A percentile compares a stretch with the other conserved stretches of the same genome.
phyloP scores from a whole-genome alignment of 1,284 basidiomycete genomes.

The Stygiomarasmius scandens region DNA sequence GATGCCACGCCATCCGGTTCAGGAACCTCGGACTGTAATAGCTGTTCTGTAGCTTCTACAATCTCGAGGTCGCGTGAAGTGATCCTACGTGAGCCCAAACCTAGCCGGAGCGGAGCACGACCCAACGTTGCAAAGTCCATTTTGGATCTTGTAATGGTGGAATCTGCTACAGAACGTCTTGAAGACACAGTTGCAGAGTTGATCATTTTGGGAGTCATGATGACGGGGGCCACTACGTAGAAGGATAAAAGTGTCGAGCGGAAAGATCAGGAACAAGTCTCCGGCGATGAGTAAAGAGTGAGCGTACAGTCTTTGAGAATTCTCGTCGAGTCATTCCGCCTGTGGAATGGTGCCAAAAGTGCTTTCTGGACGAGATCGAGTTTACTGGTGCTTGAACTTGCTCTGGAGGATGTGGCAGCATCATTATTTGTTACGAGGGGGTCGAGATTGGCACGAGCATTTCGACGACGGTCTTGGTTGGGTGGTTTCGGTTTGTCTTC shows the following conservation, averaged over 20 bases:
- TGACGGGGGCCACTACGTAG: slow-evolving; percentile 83
- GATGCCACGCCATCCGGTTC: slow-evolving; percentile 64
- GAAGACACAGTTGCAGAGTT: slow-evolving; percentile 64
- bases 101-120: slow-evolving; percentile 70
- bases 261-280: slow-evolving; percentile 10
- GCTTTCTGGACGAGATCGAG: slow-evolving; percentile 67
- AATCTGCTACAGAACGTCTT: slow-evolving; percentile 42
- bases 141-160: slow-evolving; percentile 39
- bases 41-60: slow-evolving; percentile 78
- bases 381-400: slow-evolving; percentile 38
- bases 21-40: slow-evolving; percentile 74
- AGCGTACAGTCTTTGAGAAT: slow-evolving; percentile 73
- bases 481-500: slow-evolving; percentile 26
- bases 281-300: slow-evolving; percentile 1
- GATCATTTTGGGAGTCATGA: slow-evolving; percentile 88
- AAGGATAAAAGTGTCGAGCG: slow-evolving; percentile 8
- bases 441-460: slow-evolving; percentile 38
- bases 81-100: slow-evolving; percentile 63
- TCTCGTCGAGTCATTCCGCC: slow-evolving; percentile 66
- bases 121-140: slow-evolving; percentile 75
- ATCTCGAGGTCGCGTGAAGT: slow-evolving; percentile 85
- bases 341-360: slow-evolving; percentile 69
- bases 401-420: slow-evolving; percentile 19
- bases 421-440: slow-evolving; percentile 32
- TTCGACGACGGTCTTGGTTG: slow-evolving; percentile 29